A percentile compares a stretch with the other conserved stretches of the same genome.
Evolutionary conservation across 371 early-diverging fungal species (phyloP).

Genomic region (Mortierella sp.): DNA sequence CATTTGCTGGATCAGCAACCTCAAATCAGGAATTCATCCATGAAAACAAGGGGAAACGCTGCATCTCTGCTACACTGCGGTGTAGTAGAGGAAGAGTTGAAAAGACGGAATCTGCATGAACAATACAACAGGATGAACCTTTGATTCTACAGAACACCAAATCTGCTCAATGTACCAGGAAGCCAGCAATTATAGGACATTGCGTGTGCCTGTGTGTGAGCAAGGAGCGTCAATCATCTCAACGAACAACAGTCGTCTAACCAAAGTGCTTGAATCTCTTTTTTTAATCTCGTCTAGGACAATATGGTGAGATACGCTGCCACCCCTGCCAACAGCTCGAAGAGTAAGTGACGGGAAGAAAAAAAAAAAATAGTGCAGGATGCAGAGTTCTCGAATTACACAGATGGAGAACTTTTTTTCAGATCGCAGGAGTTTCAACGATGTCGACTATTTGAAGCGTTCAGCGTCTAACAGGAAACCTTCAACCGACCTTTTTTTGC

Average conservation of each 20-base stretch:
- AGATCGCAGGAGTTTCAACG: background rate
- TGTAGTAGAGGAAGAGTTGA: background rate
- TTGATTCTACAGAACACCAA: background rate
- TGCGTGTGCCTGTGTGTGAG: background rate
- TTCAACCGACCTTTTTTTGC: too few species aligned
- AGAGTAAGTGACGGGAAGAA: slow-evolving; percentile 44
- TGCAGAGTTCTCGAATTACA: background rate
- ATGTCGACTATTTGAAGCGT: background rate
- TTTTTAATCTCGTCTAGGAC: slow-evolving; percentile 33
- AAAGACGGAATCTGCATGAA: background rate
- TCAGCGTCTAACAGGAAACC: too few species aligned
- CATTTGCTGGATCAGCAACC: slow-evolving; percentile 1
- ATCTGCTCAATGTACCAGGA: too few species aligned
- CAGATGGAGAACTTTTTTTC: background rate
- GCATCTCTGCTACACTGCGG: slow-evolving; percentile 14
- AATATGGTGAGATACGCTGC: slow-evolving; percentile 61
- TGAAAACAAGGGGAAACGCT: slow-evolving; percentile 30
- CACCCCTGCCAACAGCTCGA: slow-evolving; percentile 60
- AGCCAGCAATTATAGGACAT: background rate
- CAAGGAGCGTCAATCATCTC: background rate
- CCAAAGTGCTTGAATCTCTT: background rate
- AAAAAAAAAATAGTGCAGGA: background rate
- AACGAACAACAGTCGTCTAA: slow-evolving; percentile 11
- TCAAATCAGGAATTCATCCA: background rate
- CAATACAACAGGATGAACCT: slow-evolving; percentile 10